Evolutionary conservation across 208 protist species (phyloP).

Genomic region (Tritrichomonas musculus): DNA sequence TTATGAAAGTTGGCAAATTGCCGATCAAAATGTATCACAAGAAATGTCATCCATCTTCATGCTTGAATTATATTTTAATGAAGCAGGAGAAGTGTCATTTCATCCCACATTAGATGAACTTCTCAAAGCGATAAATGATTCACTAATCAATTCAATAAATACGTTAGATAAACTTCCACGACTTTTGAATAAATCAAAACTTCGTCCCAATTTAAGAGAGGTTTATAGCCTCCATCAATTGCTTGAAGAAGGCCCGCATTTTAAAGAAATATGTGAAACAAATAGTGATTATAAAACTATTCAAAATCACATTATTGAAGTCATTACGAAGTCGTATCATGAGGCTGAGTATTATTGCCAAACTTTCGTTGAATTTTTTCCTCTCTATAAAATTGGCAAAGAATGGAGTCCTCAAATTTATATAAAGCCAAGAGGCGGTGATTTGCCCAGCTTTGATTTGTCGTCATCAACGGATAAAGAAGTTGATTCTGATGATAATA

Average conservation of each 20-base stretch:
- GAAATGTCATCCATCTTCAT: neutral
- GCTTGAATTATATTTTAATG: neutral
- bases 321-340: neutral
- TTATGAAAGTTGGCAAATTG: neutral
- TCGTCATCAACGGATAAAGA: neutral
- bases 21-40: neutral
- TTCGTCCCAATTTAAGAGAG: neutral
- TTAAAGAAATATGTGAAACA: neutral
- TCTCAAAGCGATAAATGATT: neutral
- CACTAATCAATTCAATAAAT: neutral
- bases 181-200: neutral
- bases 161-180: neutral
- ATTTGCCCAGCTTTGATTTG: neutral
- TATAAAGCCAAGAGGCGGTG: neutral
- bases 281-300: neutral
- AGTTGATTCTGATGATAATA: neutral
- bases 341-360: neutral
- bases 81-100: conserved; percentile 12
- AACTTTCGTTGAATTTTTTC: neutral
- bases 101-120: neutral
- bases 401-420: neutral
- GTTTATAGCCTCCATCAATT: neutral
- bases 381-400: neutral
- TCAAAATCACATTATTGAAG: neutral
- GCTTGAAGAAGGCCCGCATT: neutral